Percentiles rank a stretch among this genome's conserved stretches.
Conservation (phyloP, 2,329 filamentous ascomycete genomes). For the Herpomyces periplanetae region DNA sequence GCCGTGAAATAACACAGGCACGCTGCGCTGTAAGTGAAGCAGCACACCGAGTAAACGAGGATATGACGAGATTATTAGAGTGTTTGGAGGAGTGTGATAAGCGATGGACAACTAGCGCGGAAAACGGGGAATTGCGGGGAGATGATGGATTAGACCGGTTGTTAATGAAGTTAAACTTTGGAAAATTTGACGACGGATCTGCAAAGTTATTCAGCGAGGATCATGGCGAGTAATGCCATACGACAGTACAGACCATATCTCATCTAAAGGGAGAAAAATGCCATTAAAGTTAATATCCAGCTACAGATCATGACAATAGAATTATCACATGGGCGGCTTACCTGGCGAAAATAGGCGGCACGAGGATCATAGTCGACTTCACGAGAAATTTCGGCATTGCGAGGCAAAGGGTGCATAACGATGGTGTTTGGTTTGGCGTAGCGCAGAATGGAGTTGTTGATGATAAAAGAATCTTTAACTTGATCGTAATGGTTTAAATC, state of each 20-base stretch:
- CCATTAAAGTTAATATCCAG: background rate
- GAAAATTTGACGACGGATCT: slow-evolving; percentile 6
- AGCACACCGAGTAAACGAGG: slow-evolving; percentile 3
- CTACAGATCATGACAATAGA: slow-evolving; percentile 1
- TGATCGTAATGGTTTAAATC: slow-evolving; percentile 38
- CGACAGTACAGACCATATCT: slow-evolving; percentile 75
- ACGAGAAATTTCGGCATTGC: slow-evolving; percentile 67
- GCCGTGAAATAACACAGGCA: slow-evolving; percentile 1
- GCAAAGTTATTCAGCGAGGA: slow-evolving; percentile 3
- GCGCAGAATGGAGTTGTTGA: slow-evolving; percentile 64
- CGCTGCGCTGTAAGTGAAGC: background rate
- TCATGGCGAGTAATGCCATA: slow-evolving; percentile 1
- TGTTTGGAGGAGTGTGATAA: slow-evolving; percentile 4
- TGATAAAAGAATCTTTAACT: slow-evolving; percentile 53
- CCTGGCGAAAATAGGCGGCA: slow-evolving; percentile 95
- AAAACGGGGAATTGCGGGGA: slow-evolving; percentile 18
- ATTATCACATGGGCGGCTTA: slow-evolving; percentile 13
- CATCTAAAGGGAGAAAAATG: slow-evolving; percentile 20
- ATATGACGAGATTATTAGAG: slow-evolving; percentile 4
- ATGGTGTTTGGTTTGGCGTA: slow-evolving; percentile 72
- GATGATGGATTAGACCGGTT: slow-evolving; percentile 45
- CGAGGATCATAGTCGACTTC: slow-evolving; percentile 92
- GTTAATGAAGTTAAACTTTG: slow-evolving; percentile 55
- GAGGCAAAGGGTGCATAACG: slow-evolving; percentile 71
- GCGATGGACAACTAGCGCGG: slow-evolving; percentile 8